Evolutionary conservation across 306 rosid genomes (phyloP).

Genomic region (Mimosa pudica): DNA sequence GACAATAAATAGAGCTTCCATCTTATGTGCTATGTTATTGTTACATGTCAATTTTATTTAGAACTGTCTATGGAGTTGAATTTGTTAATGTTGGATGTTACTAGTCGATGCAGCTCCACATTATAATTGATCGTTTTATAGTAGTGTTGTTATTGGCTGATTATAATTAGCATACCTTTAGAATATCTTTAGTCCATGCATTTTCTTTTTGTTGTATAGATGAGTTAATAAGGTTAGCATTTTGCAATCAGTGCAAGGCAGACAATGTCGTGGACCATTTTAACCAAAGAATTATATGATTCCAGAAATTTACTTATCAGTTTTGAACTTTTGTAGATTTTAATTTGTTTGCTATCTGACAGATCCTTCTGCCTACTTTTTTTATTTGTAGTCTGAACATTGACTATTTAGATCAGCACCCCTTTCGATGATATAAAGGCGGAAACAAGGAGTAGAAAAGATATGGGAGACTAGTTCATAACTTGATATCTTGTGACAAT

Average conservation of each 20-base stretch:
- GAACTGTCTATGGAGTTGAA: conserved; percentile 11
- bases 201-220: background rate
- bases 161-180: background rate
- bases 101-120: background rate
- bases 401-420: background rate
- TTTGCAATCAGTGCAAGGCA: background rate
- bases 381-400: background rate
- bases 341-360: background rate
- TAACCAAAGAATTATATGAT: background rate
- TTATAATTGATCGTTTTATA: background rate
- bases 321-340: background rate
- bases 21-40: background rate
- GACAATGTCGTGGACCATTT: background rate
- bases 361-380: background rate
- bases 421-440: background rate
- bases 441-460: background rate
- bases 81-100: conserved; percentile 25
- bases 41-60: conserved; percentile 1
- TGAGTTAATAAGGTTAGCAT: background rate
- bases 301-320: background rate
- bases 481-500: background rate
- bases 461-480: background rate
- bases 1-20: conserved; percentile 1
- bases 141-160: background rate
- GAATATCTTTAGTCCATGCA: background rate